phyloP scores from a whole-genome alignment of 345 rosid genomes.

The Stellera chamaejasme region DNA sequence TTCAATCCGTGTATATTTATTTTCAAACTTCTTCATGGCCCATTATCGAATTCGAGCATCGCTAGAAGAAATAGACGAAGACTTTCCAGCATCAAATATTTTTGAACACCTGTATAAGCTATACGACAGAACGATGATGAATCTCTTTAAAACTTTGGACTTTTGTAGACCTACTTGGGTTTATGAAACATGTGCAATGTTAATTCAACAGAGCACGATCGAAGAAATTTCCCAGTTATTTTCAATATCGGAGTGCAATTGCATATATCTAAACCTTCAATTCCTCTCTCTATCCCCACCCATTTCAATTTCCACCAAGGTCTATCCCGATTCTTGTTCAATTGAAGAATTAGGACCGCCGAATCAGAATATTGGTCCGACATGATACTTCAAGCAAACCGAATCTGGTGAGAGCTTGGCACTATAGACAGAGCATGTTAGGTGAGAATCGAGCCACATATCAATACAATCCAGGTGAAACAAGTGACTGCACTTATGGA shows the following conservation, averaged over 20 bases:
- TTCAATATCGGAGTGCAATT: slow-evolving; percentile 7
- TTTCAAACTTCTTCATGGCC: slow-evolving; percentile 84
- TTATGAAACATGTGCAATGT: no score
- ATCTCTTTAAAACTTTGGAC: slow-evolving; percentile 92
- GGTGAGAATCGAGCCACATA: slow-evolving; percentile 41
- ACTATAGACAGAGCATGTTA: slow-evolving; percentile 57
- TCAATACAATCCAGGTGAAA: slow-evolving; percentile 51
- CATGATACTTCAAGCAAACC: not conserved
- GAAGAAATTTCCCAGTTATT: slow-evolving; percentile 25
- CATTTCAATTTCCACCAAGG: not conserved
- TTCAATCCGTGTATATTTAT: slow-evolving; percentile 83
- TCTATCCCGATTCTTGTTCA: slow-evolving; percentile 4
- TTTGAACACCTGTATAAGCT: slow-evolving; percentile 90
- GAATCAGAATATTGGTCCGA: slow-evolving; percentile 1
- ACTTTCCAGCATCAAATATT: slow-evolving; percentile 85
- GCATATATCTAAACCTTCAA: slow-evolving; percentile 19
- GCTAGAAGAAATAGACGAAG: slow-evolving; percentile 83
- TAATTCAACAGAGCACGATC: slow-evolving; percentile 52
- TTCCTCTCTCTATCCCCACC: no score
- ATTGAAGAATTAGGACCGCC: not conserved
- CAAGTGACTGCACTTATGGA: slow-evolving; percentile 45
- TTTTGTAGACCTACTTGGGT: no score
- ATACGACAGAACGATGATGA: slow-evolving; percentile 83
- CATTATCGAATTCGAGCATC: slow-evolving; percentile 96
- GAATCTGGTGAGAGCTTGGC: slow-evolving; percentile 28